Percentiles rank a stretch among this genome's conserved stretches.
These are phyloP conservation scores for Plectosphaerella cucumerina DNA, from an alignment of 2,329 filamentous ascomycete genomes.

Conservation along the genomic window DNA sequence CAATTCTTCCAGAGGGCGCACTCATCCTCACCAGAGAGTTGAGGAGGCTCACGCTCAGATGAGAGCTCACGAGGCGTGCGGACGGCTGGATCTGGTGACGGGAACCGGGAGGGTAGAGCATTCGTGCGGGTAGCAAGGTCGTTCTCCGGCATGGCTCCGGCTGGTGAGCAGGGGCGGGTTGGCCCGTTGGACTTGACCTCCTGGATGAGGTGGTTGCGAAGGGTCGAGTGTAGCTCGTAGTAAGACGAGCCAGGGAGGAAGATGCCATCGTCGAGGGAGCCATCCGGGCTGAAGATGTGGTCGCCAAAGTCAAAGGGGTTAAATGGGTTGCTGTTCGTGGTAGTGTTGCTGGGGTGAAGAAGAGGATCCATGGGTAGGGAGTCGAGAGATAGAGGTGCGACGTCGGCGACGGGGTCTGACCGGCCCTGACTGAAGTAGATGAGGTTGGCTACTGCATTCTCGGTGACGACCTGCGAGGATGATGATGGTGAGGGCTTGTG, in stretches of 20 bases:
- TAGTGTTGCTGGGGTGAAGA: slow-evolving; percentile 4
- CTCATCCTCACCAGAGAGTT: slow-evolving; percentile 22
- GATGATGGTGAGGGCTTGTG: slow-evolving; percentile 14
- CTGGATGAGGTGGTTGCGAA: slow-evolving; percentile 39
- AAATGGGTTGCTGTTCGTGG: too few species aligned
- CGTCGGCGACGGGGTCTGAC: slow-evolving; percentile 5
- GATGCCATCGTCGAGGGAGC: slow-evolving; percentile 32
- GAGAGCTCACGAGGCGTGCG: slow-evolving; percentile 4
- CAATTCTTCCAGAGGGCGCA: slow-evolving; percentile 34
- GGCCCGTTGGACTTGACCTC: slow-evolving; percentile 35
- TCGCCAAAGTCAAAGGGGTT: slow-evolving; percentile 10
- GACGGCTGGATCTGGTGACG: slow-evolving; percentile 2
- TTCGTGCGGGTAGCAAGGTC: background rate
- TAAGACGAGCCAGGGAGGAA: slow-evolving; percentile 43
- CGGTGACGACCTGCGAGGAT: slow-evolving; percentile 20
- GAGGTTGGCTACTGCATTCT: slow-evolving; percentile 29
- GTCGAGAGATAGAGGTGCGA: slow-evolving; percentile 2
- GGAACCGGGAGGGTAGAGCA: slow-evolving; percentile 2
- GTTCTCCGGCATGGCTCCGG: slow-evolving; percentile 3
- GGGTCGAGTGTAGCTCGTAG: slow-evolving; percentile 38
- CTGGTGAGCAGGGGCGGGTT: slow-evolving; percentile 16
- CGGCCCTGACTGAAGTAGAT: slow-evolving; percentile 28
- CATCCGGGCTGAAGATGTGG: slow-evolving; percentile 26
- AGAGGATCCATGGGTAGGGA: slow-evolving; percentile 7
- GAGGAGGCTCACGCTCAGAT: slow-evolving; percentile 10